A percentile compares a stretch with the other conserved stretches of the same genome.
Evolutionary conservation across 768 basidiomycete species (phyloP).

Genomic region (Podaxis mareebaensis): DNA sequence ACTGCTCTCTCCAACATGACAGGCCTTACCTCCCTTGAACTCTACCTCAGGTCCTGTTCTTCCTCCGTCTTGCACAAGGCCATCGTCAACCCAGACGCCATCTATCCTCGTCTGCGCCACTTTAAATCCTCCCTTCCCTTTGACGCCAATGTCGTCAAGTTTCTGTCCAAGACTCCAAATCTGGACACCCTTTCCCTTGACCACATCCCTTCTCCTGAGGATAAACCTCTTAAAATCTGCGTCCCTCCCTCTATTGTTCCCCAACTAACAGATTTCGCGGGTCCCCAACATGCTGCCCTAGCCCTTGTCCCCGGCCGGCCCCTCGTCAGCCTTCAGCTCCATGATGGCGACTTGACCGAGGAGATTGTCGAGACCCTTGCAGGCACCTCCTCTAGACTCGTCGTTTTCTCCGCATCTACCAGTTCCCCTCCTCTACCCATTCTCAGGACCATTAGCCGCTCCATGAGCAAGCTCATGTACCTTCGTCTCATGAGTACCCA

Average conservation of each 20-base stretch:
- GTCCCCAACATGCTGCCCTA: conserved; percentile 56
- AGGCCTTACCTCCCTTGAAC: conserved; percentile 55
- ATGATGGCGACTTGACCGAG: conserved; percentile 58
- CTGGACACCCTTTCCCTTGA: conserved; percentile 61
- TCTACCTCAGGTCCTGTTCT: conserved; percentile 48
- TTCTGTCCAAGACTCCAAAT: conserved; percentile 55
- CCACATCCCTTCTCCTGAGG: conserved; percentile 27
- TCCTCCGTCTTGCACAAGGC: conserved; percentile 49
- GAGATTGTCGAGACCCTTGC: conserved; percentile 55
- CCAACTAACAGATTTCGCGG: conserved; percentile 57
- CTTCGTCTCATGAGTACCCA: conserved; percentile 66
- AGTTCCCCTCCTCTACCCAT: conserved; percentile 58
- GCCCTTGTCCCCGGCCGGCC: conserved; percentile 67
- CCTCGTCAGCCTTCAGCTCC: conserved; percentile 61
- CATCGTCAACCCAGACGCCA: conserved; percentile 18
- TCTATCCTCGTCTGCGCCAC: conserved; percentile 49
- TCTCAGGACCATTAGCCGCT: conserved; percentile 52
- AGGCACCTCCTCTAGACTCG: conserved; percentile 48
- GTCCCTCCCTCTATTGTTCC: conserved; percentile 40
- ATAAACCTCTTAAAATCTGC: conserved; percentile 29
- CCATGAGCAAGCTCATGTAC: conserved; percentile 62
- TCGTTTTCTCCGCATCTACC: conserved; percentile 60
- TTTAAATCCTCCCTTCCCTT: conserved; percentile 65
- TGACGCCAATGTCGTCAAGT: conserved; percentile 56
- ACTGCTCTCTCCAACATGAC: conserved; percentile 62